Percentiles rank a stretch among this genome's conserved stretches.
Evolutionary conservation across 2,329 filamentous ascomycete species (phyloP).

Genomic region (Diplodia sapinea): DNA sequence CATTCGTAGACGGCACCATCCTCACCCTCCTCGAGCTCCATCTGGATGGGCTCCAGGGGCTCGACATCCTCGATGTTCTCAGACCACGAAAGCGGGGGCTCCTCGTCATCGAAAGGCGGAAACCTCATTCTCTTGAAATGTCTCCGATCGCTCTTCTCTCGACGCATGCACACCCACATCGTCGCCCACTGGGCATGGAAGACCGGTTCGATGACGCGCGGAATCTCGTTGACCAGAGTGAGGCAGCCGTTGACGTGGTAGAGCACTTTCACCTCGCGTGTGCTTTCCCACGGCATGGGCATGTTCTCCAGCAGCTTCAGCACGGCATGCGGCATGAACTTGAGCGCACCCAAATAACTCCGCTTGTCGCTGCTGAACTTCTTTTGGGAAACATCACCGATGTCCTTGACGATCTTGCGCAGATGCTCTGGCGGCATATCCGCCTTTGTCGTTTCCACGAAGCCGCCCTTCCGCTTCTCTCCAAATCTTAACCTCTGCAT

Average conservation of each 20-base stretch:
- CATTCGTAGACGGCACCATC: constrained; percentile 91
- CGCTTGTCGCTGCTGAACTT: constrained; percentile 99
- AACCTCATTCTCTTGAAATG: constrained; percentile 99
- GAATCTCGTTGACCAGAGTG: constrained; percentile 95
- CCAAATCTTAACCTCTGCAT: constrained; percentile 90
- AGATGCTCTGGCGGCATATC: constrained; percentile 99
- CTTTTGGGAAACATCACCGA: constrained; percentile 98
- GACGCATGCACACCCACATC: constrained; percentile 98
- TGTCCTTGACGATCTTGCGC: constrained; percentile 97
- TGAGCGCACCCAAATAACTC: constrained; percentile 94
- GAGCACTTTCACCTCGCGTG: constrained; percentile 93
- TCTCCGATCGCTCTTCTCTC: constrained; percentile 93
- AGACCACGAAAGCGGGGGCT: constrained; percentile 95
- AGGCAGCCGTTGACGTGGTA: constrained; percentile 98
- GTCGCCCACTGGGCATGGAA: constrained; percentile 99
- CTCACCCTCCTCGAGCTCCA: constrained; percentile 95
- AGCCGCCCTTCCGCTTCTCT: constrained; percentile 95
- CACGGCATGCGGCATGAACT: constrained; percentile 99
- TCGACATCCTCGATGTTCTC: constrained; percentile 99
- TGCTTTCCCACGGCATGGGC: constrained; percentile 99
- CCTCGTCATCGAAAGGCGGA: constrained; percentile 97
- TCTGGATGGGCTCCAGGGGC: constrained; percentile 94
- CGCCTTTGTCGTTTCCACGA: constrained; percentile 96
- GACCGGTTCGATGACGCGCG: constrained; percentile 94
- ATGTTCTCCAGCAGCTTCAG: constrained; percentile 98